Conservation (phyloP, 129 eudicot species). For the Flaveria linearis region DNA sequence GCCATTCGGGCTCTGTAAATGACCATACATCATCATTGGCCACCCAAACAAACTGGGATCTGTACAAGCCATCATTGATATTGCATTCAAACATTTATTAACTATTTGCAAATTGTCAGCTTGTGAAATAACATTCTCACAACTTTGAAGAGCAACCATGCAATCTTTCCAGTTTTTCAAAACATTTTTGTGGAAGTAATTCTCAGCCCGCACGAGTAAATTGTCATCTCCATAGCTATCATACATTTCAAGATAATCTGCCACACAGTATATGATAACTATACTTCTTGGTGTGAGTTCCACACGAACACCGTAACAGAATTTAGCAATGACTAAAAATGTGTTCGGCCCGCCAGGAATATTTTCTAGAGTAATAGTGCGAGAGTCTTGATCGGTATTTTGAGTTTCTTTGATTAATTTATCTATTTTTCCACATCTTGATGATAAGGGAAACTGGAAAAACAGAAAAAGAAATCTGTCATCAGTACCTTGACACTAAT, state of each 20-base stretch:
- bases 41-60: slow-evolving; percentile 94
- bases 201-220: slow-evolving; percentile 56
- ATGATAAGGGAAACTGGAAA: slow-evolving; percentile 84
- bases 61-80: slow-evolving; percentile 83
- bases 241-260: slow-evolving; percentile 79
- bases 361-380: slow-evolving; percentile 49
- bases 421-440: slow-evolving; percentile 81
- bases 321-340: slow-evolving; percentile 57
- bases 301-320: slow-evolving; percentile 67
- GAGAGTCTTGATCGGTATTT: slow-evolving; percentile 34
- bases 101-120: slow-evolving; percentile 70
- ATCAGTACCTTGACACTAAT: slow-evolving; percentile 11
- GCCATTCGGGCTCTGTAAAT: slow-evolving; percentile 95
- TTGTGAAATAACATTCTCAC: slow-evolving; percentile 53
- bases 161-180: slow-evolving; percentile 84
- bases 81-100: slow-evolving; percentile 58
- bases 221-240: slow-evolving; percentile 82
- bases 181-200: slow-evolving; percentile 64
- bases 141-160: slow-evolving; percentile 81
- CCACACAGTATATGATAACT: slow-evolving; percentile 70
- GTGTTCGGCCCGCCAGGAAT: slow-evolving; percentile 73
- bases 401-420: slow-evolving; percentile 54
- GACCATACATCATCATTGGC: slow-evolving; percentile 98
- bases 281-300: slow-evolving; percentile 72
- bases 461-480: not conserved